Evolutionary conservation across 202 grass and related monocot species (phyloP), one percentile per base, ranked within the genome.

Genomic region (Hordeum pubiflorum): DNA sequence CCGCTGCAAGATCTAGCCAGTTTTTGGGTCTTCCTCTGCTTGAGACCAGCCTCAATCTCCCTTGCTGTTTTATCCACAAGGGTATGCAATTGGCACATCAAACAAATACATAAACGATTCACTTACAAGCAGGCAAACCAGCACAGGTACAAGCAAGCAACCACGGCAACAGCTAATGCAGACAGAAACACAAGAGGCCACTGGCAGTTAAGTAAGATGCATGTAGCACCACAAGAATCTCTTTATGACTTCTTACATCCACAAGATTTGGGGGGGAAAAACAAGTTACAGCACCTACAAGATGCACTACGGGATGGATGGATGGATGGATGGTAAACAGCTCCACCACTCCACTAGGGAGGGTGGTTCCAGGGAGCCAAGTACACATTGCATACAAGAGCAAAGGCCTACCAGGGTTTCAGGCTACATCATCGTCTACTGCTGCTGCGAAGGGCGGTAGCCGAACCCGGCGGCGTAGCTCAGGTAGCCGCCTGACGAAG

Each of bases 401-500:
- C 66, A 43, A 37, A 38, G 0, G 74, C 9, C 52, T 5, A 26
- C 7, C 23, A 58, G 15, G 22, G 4, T 65, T 7, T 32, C 11
- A 69, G 74, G 37, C 69, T 22, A 84, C 32, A 91, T 79, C 29
- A 91, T 78, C 33, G 1, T 36, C 4, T 87, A 86, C 3, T 85
- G 81, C 50, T 97, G 87, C 18, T 88, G 79, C 7, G 75, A 36
- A 33, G 87, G 86, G 41, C 75, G 87, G 71, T 85, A 97, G 26
- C 78, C 56, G 4, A 78, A 78, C 67, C 85, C 87, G 29, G 24
- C n/a, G 20, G 9, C 69, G 41, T 90, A 92, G 41, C 84, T 78
- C 83, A 56, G 41, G 72, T 94, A 94, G 72, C 10, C 81, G 50
- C 78, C 76, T 1, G 85, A 82, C 2, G 83, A 82, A n/a, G 81